These are phyloP conservation scores for Daldinia childiae DNA, from an alignment of 495 filamentous ascomycete species.

Conservation along the genomic window DNA sequence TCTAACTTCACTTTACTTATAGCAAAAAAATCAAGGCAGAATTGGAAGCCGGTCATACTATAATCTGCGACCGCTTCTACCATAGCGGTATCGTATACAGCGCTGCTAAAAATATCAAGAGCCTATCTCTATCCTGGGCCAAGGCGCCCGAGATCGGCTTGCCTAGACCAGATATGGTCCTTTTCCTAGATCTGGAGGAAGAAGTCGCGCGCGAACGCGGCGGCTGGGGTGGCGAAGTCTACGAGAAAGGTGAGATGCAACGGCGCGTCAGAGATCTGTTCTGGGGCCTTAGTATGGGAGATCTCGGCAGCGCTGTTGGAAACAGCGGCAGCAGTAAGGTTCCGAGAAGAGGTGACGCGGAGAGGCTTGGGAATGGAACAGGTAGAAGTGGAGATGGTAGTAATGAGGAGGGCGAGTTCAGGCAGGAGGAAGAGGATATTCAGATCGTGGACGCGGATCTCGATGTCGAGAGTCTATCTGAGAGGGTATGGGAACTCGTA, in stretches of 20 bases:
- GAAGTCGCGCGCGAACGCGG: slow-evolving; percentile 77
- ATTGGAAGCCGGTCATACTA: slow-evolving; percentile 71
- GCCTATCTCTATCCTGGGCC: slow-evolving; percentile 78
- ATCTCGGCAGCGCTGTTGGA: slow-evolving; percentile 47
- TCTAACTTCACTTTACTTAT: slow-evolving; percentile 4
- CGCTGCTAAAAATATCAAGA: slow-evolving; percentile 84
- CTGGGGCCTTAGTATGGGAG: slow-evolving; percentile 59
- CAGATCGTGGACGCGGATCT: slow-evolving; percentile 63
- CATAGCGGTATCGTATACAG: slow-evolving; percentile 93
- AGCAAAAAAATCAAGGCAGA: slow-evolving; percentile 68
- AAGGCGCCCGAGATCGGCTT: slow-evolving; percentile 84
- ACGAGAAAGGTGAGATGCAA: slow-evolving; percentile 89
- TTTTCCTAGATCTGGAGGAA: slow-evolving; percentile 84
- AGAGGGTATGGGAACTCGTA: slow-evolving; percentile 62
- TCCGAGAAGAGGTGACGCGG: slow-evolving; percentile 13
- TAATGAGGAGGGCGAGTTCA: slow-evolving; percentile 52
- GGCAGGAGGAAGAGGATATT: slow-evolving; percentile 64
- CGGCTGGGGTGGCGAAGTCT: slow-evolving; percentile 87
- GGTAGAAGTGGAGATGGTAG: slow-evolving; percentile 17
- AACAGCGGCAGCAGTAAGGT: slow-evolving; percentile 20
- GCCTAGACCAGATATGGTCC: slow-evolving; percentile 83
- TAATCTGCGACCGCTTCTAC: slow-evolving; percentile 93
- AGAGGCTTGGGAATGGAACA: slow-evolving; percentile 42
- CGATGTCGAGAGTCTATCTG: slow-evolving; percentile 60
- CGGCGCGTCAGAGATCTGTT: slow-evolving; percentile 80